Conservation (phyloP, 2,329 filamentous ascomycete genomes). For the Talaromyces sp. region DNA sequence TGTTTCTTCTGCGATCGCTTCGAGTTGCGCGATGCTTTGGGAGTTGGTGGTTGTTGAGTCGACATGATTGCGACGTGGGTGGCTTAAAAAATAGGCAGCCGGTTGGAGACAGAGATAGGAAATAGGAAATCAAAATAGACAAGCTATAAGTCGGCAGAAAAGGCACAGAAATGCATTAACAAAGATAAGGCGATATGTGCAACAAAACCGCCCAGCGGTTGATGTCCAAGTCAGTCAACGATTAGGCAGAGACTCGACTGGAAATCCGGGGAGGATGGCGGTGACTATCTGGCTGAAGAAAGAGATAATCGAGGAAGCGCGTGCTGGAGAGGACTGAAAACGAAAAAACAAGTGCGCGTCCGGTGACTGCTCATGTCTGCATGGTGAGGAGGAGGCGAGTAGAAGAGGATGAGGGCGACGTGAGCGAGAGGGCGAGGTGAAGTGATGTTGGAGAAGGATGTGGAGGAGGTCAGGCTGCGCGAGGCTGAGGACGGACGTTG, state of each 20-base stretch:
- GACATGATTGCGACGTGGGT: constrained; percentile 43
- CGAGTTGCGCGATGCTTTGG: constrained; percentile 34
- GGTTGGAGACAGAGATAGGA: constrained; percentile 25
- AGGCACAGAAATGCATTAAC: constrained; percentile 3
- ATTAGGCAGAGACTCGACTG: neutral
- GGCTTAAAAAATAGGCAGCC: constrained; percentile 51
- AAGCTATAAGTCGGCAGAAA: constrained; percentile 2
- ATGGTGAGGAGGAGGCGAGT: neutral
- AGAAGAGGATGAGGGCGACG: neutral
- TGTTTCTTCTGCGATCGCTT: constrained; percentile 31
- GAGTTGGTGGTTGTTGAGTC: constrained; percentile 35
- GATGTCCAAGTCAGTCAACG: constrained; percentile 14
- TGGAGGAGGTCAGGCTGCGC: neutral
- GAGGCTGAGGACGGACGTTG: neutral
- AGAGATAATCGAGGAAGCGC: neutral
- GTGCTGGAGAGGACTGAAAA: constrained; percentile 1
- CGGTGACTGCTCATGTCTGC: constrained; percentile 6
- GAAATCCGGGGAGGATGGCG: neutral
- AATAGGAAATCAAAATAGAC: constrained; percentile 16
- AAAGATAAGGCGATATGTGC: constrained; percentile 9
- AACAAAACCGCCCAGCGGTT: constrained; percentile 13
- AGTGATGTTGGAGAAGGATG: neutral
- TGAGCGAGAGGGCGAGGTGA: neutral
- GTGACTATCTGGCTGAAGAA: neutral
- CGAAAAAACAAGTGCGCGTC: neutral